Percentiles rank a stretch among this genome's conserved stretches.
Evolutionary conservation across 108 stramenopile species (phyloP).

Genomic region (Seminavis robusta): DNA sequence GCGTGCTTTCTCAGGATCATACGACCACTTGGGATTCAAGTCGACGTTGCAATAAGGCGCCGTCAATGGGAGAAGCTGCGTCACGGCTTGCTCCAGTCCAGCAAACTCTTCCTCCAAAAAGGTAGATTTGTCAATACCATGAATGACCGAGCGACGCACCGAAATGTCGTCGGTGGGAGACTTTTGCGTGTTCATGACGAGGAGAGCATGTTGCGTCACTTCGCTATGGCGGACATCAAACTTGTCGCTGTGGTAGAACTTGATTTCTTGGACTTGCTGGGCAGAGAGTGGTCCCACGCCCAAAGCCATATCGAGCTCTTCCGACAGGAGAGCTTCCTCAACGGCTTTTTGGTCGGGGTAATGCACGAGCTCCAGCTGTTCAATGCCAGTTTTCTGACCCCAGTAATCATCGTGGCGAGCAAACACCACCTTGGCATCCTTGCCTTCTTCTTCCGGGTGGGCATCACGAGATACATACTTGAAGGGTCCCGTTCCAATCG

Average conservation of each 20-base stretch:
- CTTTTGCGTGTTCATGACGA: constrained; percentile 48
- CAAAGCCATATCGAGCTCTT: constrained; percentile 38
- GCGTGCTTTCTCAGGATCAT: constrained; percentile 61
- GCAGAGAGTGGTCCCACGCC: constrained; percentile 42
- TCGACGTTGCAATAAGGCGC: constrained; percentile 67
- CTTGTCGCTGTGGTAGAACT: constrained; percentile 27
- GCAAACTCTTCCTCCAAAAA: constrained; percentile 55
- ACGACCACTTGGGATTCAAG: constrained; percentile 56
- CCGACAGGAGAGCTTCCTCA: constrained; percentile 40
- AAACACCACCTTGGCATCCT: constrained; percentile 42
- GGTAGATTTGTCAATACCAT: constrained; percentile 55
- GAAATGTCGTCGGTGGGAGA: constrained; percentile 45
- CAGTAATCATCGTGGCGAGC: constrained; percentile 41
- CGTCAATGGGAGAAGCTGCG: constrained; percentile 33
- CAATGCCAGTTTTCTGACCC: constrained; percentile 39
- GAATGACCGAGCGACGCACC: constrained; percentile 56
- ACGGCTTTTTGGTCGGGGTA: constrained; percentile 41
- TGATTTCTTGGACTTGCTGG: constrained; percentile 29
- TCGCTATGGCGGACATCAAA: constrained; percentile 41
- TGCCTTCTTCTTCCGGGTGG: constrained; percentile 15
- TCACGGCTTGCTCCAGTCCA: constrained; percentile 44
- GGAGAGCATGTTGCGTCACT: constrained; percentile 45
- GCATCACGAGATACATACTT: constrained; percentile 26
- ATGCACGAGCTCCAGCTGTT: constrained; percentile 26
- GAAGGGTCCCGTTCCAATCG: constrained; percentile 63